Conservation (phyloP, 257 asterid genomes). For the Handroanthus guayacan region DNA sequence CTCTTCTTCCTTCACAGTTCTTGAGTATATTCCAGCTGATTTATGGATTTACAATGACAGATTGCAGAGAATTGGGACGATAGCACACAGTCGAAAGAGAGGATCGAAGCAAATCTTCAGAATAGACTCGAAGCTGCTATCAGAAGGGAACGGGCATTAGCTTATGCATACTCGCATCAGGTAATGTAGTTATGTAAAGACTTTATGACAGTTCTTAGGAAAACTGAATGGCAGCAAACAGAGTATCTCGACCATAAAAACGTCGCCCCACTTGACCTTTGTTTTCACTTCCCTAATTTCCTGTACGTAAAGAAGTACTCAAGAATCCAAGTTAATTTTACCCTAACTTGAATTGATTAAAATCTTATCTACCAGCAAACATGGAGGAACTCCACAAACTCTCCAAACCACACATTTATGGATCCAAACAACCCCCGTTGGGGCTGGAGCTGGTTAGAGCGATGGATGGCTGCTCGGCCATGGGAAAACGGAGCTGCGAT, state of each 20-base stretch:
- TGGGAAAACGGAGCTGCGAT: constrained; percentile 57
- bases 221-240: background rate
- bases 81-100: constrained; percentile 72
- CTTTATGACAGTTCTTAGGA: background rate
- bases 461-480: constrained; percentile 92
- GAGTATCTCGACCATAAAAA: background rate
- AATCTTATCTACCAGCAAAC: constrained; percentile 57
- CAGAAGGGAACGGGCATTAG: constrained; percentile 88
- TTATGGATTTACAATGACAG: constrained; percentile 35
- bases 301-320: background rate
- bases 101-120: constrained; percentile 64
- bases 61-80: constrained; percentile 73
- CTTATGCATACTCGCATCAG: constrained; percentile 88
- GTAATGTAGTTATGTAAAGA: constrained; percentile 40
- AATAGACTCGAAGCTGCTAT: constrained; percentile 71
- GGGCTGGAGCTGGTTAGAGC: constrained; percentile 99
- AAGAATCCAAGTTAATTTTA: background rate
- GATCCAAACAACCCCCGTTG: constrained; percentile 85
- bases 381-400: constrained; percentile 65
- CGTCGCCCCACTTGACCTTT: background rate
- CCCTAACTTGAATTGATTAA: constrained; percentile 6
- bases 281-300: background rate
- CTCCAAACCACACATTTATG: constrained; percentile 72
- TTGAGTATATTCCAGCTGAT: background rate
- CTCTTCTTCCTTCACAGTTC: background rate